phyloP scores from a whole-genome alignment of 805 yeast species.

The Nakazawaea sp. region DNA sequence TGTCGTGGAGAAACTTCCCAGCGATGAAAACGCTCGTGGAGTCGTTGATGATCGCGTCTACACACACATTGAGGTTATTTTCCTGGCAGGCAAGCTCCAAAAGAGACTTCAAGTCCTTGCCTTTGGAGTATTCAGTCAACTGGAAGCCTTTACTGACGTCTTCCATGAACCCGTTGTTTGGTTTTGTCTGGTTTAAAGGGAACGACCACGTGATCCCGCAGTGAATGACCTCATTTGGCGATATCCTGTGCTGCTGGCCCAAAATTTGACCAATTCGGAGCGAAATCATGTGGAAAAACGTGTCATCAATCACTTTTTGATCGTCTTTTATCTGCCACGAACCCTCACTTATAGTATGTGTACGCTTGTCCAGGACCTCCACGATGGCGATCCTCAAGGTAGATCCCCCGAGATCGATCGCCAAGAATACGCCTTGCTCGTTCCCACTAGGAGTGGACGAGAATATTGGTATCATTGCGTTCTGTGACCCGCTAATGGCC shows the following conservation, averaged over 20 bases:
- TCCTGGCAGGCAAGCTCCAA: constrained; percentile 27
- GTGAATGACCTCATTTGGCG: constrained; percentile 17
- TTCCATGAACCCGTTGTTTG: constrained; percentile 37
- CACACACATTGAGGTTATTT: constrained; percentile 23
- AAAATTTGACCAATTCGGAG: constrained; percentile 25
- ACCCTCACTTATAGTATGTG: constrained; percentile 11
- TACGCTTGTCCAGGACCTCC: constrained; percentile 11
- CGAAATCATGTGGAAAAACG: constrained; percentile 38
- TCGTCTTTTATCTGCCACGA: constrained; percentile 33
- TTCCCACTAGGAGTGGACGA: constrained; percentile 13
- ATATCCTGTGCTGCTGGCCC: background rate
- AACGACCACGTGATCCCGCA: constrained; percentile 54
- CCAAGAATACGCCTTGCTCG: constrained; percentile 25
- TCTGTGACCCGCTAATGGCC: constrained; percentile 8
- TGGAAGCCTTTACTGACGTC: constrained; percentile 59
- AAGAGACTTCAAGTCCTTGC: constrained; percentile 33
- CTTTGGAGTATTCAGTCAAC: constrained; percentile 33
- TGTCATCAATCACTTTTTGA: constrained; percentile 30
- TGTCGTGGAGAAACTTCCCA: constrained; percentile 28
- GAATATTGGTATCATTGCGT: constrained; percentile 12
- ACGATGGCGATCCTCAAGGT: constrained; percentile 34
- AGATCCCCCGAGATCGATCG: constrained; percentile 53
- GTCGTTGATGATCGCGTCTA: constrained; percentile 51
- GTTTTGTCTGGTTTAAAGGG: constrained; percentile 36
- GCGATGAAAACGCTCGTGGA: constrained; percentile 60